phyloP scores from a whole-genome alignment of 495 filamentous ascomycete species.

The Hypoxylon cercidicola region DNA sequence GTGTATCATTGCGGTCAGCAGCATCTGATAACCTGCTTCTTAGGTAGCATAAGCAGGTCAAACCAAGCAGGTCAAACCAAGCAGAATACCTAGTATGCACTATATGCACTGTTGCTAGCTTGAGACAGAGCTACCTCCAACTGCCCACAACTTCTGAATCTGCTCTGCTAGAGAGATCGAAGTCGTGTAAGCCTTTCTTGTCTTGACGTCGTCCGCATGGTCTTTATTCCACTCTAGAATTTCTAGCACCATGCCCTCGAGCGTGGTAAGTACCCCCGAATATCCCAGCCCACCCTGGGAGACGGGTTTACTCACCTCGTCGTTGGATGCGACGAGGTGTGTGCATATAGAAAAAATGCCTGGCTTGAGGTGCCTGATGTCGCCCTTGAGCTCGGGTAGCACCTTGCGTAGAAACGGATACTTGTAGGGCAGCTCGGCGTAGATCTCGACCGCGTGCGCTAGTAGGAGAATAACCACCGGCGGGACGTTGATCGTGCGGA shows the following conservation, averaged over 20 bases:
- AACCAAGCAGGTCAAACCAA: background rate
- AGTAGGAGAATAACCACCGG: conserved; percentile 59
- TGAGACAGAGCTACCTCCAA: conserved; percentile 27
- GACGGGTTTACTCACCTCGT: conserved; percentile 53
- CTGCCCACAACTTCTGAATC: conserved; percentile 45
- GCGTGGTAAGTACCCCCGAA: conserved; percentile 58
- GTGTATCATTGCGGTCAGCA: background rate
- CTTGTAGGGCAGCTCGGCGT: conserved; percentile 55
- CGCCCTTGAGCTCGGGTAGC: conserved; percentile 54
- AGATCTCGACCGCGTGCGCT: conserved; percentile 61
- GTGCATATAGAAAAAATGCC: conserved; percentile 64
- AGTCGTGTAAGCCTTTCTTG: conserved; percentile 48
- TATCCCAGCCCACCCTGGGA: conserved; percentile 64
- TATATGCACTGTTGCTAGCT: background rate
- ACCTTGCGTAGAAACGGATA: conserved; percentile 54
- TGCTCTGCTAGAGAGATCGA: conserved; percentile 54
- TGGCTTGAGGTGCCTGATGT: conserved; percentile 63
- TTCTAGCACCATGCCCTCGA: conserved; percentile 65
- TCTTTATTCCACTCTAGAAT: conserved; percentile 63
- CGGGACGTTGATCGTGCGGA: conserved; percentile 49
- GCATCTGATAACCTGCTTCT: no score
- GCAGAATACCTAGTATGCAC: background rate
- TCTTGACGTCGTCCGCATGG: conserved; percentile 41
- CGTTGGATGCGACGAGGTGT: conserved; percentile 61
- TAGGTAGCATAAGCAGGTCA: no score